Evolutionary conservation across 2,329 filamentous ascomycete species (phyloP).

Genomic region (Xylaria sp.): DNA sequence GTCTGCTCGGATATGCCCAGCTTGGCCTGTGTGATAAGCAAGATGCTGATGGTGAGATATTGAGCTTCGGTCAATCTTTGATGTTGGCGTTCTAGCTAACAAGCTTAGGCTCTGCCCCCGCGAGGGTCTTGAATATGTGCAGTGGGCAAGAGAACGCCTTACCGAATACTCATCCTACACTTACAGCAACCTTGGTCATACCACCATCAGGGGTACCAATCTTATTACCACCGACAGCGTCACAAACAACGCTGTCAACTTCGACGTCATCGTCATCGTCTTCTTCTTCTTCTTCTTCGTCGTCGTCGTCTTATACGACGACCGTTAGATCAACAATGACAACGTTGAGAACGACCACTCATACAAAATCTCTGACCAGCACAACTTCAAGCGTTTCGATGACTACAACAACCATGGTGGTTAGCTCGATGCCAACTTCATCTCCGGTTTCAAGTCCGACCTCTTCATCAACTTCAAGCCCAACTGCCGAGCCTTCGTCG

Average conservation of each 20-base stretch:
- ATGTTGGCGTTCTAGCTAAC: constrained; percentile 40
- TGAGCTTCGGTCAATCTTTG: constrained; percentile 4
- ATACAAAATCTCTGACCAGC: constrained; percentile 14
- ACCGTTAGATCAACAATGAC: constrained; percentile 21
- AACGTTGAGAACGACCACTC: constrained; percentile 32
- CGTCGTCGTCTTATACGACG: neutral
- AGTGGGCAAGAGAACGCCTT: constrained; percentile 60
- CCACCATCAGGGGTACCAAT: constrained; percentile 39
- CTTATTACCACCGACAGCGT: constrained; percentile 38
- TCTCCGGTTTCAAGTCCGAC: neutral
- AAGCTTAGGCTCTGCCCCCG: constrained; percentile 36
- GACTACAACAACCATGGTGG: constrained; percentile 14
- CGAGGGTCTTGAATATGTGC: constrained; percentile 69
- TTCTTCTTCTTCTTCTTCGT: too few species aligned
- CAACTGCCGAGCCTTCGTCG: constrained; percentile 27
- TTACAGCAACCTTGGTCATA: constrained; percentile 67
- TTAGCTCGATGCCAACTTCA: constrained; percentile 28
- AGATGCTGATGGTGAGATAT: constrained; percentile 54
- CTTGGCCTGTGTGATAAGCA: constrained; percentile 63
- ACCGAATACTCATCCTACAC: constrained; percentile 66
- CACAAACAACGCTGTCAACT: constrained; percentile 19
- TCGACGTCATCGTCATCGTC: constrained; percentile 1
- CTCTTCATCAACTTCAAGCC: constrained; percentile 17
- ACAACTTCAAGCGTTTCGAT: constrained; percentile 17
- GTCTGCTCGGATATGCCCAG: constrained; percentile 66